These are phyloP conservation scores for Bipolaris sorokiniana DNA, from an alignment of 2,329 filamentous ascomycete species.

Conservation along the genomic window DNA sequence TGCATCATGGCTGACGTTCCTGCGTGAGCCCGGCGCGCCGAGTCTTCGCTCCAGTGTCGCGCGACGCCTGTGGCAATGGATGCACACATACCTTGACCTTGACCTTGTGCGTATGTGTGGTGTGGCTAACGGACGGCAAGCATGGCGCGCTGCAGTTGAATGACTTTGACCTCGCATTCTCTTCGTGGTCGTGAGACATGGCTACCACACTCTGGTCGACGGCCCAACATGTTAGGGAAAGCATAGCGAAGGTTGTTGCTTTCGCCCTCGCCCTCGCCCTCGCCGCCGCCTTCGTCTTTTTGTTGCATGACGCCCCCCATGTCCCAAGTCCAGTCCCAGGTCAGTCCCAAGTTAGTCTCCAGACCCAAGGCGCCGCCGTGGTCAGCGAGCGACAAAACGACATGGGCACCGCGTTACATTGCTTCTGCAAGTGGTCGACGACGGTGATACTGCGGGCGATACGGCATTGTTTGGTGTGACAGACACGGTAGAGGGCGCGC, in stretches of 20 bases:
- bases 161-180: constrained; percentile 11
- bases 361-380: not conserved
- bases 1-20: constrained; percentile 39
- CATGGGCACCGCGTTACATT: constrained; percentile 3
- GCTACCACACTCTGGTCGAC: constrained; percentile 10
- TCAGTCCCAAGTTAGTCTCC: too few relatives aligned
- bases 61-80: constrained; percentile 25
- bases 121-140: constrained; percentile 10
- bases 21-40: constrained; percentile 33
- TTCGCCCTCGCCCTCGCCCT: too few relatives aligned
- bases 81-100: constrained; percentile 2
- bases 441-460: constrained; percentile 41
- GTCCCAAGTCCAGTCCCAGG: too few relatives aligned
- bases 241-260: constrained; percentile 19
- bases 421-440: constrained; percentile 25
- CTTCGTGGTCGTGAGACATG: constrained; percentile 19
- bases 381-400: not conserved
- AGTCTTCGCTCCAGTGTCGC: constrained; percentile 26
- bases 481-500: constrained; percentile 13
- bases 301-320: too few relatives aligned
- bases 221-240: not conserved
- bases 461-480: constrained; percentile 36
- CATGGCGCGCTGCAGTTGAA: constrained; percentile 20
- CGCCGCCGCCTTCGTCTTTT: too few relatives aligned
- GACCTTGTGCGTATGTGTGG: constrained; percentile 18